Evolutionary conservation across 2,329 filamentous ascomycete species (phyloP).

Genomic region (Botryotinia calthae): DNA sequence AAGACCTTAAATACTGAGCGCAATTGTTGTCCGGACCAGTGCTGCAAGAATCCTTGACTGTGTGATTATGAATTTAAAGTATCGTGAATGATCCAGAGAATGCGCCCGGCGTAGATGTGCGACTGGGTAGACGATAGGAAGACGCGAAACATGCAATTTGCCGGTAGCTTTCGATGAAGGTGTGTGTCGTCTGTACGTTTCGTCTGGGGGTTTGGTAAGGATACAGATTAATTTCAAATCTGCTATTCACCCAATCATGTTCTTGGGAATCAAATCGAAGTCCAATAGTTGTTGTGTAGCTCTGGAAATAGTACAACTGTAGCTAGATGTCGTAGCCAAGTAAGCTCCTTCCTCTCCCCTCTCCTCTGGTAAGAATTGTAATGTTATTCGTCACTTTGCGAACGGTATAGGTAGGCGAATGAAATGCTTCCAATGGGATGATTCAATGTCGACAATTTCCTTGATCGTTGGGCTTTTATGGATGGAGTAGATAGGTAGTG

Average conservation of each 20-base stretch:
- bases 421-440: neutral
- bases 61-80: neutral
- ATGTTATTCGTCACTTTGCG: neutral
- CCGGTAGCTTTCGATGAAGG: neutral
- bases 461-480: neutral
- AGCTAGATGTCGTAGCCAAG: neutral
- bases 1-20: neutral
- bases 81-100: neutral
- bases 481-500: neutral
- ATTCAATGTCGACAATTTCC: neutral
- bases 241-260: neutral
- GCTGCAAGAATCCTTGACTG: neutral
- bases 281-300: neutral
- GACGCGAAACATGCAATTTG: neutral
- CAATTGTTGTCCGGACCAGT: neutral
- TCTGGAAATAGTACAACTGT: neutral
- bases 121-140: neutral
- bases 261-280: neutral
- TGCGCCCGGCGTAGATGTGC: neutral
- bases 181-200: neutral
- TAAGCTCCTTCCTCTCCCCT: neutral
- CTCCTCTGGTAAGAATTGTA: neutral
- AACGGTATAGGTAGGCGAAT: neutral
- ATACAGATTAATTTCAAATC: neutral
- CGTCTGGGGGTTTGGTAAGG: neutral